Evolutionary conservation across 495 filamentous ascomycete species (phyloP), one percentile per base, ranked within the genome.

Genomic region (Trichoderma erinaceum): DNA sequence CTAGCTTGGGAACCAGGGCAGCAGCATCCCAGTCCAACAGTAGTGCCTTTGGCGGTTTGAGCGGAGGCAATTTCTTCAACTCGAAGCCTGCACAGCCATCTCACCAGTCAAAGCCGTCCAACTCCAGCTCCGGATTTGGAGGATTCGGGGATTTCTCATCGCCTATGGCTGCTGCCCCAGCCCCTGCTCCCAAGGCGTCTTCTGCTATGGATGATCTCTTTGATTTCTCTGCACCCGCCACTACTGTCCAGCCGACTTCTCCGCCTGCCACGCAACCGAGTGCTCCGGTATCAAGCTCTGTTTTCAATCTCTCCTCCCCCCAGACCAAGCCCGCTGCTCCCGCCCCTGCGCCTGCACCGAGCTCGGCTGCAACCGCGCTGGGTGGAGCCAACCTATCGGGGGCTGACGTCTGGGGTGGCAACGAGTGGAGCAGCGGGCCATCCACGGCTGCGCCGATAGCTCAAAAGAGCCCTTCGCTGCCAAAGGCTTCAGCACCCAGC

Each of bases 51-150:
- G 76, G 86, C 32, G 77, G 84, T 70, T 78, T 87, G 29, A 79
- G 83, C 56, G 84, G 83, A 25, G 92, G 91, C 27, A 89, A 90
- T 70, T 93, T 99, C 74, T 98, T 98, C 73, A 89, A 93, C 70
- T 78, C 87, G 23, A 84, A 90, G 67, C 84, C 90, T 38, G 78
- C 87, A 38, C 35, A 38, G 35, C 64, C 84, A 15, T 76, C 81
- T 46, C 81, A 81, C 48, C 82, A 68, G 76, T 86, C 79, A 71
- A 83, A 70, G 74, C 83, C 70, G 58, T 83, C 74, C 74, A 74
- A 75, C 35, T 72, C 73, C 61, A 74, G 74, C 35, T 72, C 73
- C 61, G 80, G 80, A 3, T 85, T 87, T 67, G 77, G 81, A 50
- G 84, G 84, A 35, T 83, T 86, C 38, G 79, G 79, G 41, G 85